A percentile compares a stretch with the other conserved stretches of the same genome.
These are phyloP conservation scores for Nepenthes gracilis DNA, from an alignment of 148 eudicot genomes.

Conservation along the genomic window DNA sequence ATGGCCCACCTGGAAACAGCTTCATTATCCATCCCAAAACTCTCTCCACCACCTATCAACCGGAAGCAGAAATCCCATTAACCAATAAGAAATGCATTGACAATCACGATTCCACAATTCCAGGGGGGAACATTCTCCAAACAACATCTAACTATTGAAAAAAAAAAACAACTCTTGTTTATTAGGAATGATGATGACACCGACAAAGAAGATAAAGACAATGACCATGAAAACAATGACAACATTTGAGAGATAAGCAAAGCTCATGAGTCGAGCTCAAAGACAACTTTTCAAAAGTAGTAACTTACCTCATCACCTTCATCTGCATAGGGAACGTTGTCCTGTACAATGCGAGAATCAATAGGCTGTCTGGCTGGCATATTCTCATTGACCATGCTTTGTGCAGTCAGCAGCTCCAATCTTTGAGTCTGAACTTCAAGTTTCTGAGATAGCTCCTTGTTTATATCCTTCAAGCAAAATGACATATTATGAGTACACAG, in stretches of 20 bases:
- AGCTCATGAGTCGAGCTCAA: neutral
- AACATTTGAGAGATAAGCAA: neutral
- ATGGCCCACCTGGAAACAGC: constrained; percentile 93
- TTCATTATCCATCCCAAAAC: constrained; percentile 98
- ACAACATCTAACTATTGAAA: neutral
- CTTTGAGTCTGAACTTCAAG: constrained; percentile 97
- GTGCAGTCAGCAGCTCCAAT: constrained; percentile 83
- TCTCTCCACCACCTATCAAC: constrained; percentile 77
- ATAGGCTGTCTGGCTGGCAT: constrained; percentile 25
- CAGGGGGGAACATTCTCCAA: no score
- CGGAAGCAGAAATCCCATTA: neutral
- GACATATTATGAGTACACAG: neutral
- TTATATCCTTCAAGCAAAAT: constrained; percentile 45
- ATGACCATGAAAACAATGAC: neutral
- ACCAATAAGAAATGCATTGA: neutral
- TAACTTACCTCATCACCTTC: constrained; percentile 93
- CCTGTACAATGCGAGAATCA: constrained; percentile 33
- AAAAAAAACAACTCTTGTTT: no score
- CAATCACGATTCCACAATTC: no score
- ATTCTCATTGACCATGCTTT: constrained; percentile 62
- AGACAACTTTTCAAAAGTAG: no score
- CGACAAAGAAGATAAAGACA: neutral
- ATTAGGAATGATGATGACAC: no score
- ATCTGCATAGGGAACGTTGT: constrained; percentile 71
- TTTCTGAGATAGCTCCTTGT: constrained; percentile 72